A percentile compares a stretch with the other conserved stretches of the same genome.
phyloP scores from a whole-genome alignment of 225 moss, liverwort and hornwort species.

The Rhytidiadelphus loreus region DNA sequence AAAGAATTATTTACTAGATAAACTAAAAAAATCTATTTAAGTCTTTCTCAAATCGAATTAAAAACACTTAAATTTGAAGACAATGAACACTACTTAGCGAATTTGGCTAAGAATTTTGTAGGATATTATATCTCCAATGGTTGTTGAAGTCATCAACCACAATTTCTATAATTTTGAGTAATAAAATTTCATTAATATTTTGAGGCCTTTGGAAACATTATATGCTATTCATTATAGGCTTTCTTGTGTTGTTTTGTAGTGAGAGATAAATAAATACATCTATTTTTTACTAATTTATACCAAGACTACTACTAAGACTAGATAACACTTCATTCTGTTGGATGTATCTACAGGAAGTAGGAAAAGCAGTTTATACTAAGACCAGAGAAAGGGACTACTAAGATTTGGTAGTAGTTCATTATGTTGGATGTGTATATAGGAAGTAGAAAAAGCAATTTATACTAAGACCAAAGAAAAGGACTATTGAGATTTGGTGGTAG shows the following conservation, averaged over 20 bases:
- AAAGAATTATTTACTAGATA: rapidly evolving
- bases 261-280: neutral
- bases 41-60: neutral
- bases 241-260: rapidly evolving
- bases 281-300: neutral
- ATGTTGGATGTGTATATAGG: rapidly evolving
- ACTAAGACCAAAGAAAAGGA: rapidly evolving
- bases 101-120: rapidly evolving
- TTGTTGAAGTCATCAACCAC: neutral
- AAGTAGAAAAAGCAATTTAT: rapidly evolving
- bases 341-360: too few species aligned
- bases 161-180: neutral
- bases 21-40: neutral
- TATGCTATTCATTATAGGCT: rapidly evolving
- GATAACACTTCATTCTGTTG: rapidly evolving
- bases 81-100: too few species aligned
- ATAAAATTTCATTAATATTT: neutral
- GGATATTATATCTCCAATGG: neutral
- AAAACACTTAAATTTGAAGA: too few species aligned
- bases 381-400: too few species aligned
- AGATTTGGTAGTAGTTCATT: too few species aligned
- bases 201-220: rapidly evolving
- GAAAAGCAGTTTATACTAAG: too few species aligned
- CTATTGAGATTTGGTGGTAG: rapidly evolving
- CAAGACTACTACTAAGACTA: neutral